Conservation (phyloP, 495 filamentous ascomycete genomes). For the Lindgomyces ingoldianus region DNA sequence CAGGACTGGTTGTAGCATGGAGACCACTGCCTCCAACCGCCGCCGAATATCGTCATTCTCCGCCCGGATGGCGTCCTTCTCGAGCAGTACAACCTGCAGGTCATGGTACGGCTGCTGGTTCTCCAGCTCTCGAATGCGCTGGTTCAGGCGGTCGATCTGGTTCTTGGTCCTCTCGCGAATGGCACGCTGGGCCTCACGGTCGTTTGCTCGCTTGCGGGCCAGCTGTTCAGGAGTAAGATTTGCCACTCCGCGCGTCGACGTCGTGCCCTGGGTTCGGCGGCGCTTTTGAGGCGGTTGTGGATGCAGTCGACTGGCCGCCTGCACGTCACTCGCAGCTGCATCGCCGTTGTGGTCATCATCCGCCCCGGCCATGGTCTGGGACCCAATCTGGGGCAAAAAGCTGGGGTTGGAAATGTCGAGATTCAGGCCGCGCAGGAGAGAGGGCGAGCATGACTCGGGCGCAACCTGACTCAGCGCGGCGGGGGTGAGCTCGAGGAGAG, state of each 20-base stretch:
- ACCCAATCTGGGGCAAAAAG: neutral
- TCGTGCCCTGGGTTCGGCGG: slow-evolving; percentile 22
- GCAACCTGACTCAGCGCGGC: neutral
- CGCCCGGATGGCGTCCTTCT: slow-evolving; percentile 68
- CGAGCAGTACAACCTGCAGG: slow-evolving; percentile 65
- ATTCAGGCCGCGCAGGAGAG: neutral
- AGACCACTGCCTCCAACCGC: slow-evolving; percentile 60
- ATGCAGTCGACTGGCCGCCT: neutral
- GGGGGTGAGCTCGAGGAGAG: neutral
- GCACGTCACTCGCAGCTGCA: neutral
- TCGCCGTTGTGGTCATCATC: slow-evolving; percentile 1
- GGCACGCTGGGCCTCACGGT: slow-evolving; percentile 49
- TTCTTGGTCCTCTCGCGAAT: slow-evolving; percentile 47
- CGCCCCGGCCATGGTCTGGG: slow-evolving; percentile 10
- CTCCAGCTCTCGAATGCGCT: slow-evolving; percentile 45
- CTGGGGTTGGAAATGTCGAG: neutral
- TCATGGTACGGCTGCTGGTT: slow-evolving; percentile 75
- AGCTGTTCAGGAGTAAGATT: slow-evolving; percentile 50
- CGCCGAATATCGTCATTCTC: slow-evolving; percentile 71
- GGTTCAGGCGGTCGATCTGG: slow-evolving; percentile 44
- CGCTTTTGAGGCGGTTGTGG: slow-evolving; percentile 13
- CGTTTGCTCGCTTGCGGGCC: slow-evolving; percentile 48
- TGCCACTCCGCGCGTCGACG: slow-evolving; percentile 42
- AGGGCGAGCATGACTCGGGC: neutral
- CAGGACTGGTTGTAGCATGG: slow-evolving; percentile 65